Evolutionary conservation across 1,139 yeast genomes (phyloP), one percentile per base, ranked within the genome.

Genomic region (Hyphopichia buzzinii): DNA sequence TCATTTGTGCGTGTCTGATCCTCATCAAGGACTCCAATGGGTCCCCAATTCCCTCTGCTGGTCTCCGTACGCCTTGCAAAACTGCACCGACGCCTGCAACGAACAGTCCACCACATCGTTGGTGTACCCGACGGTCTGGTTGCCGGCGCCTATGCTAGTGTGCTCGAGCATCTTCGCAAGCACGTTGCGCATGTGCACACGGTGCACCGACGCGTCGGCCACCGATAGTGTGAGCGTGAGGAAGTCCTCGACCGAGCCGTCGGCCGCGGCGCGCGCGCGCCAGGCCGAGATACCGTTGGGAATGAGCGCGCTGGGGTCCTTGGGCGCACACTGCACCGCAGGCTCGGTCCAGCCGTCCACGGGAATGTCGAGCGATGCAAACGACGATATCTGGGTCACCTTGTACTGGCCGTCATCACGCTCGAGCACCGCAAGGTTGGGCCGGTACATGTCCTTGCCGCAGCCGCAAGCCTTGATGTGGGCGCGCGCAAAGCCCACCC

Each of bases 401-500:
- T 54, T 51, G 37, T 48, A 66, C 16, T 44, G 39, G 16, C 42
- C 45, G 5, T 26, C 38, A 11, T 40, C 40, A 14, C 40, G 38
- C 13, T 36, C 15, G 4, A 31, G 16, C 11, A 68, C 57, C 19
- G 72, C 62, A 39, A 67, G 38, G 34, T 67, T 64, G 5, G 81
- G 79, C 37, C 80, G 60, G 47, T 74, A 73, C 51, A 67, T 60
- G 27, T 56, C 59, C n/a, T 48, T 50, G 14, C 77, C 74, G 52
- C 80, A 74, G 1, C 77, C 77, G 55, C 79, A 74, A 2, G 54
- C 44, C 26, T 57, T 57, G 11, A 74, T 46, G 45, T 73, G 77
- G 3, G 76, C 65, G 38, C 77, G 60, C 1, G 75, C 74, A 43
- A 74, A 69, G 0, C 77, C 77, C 13, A 74, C 50, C 79, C 78